phyloP scores from a whole-genome alignment of 2,329 filamentous ascomycete genomes.

The Pezicula neosporulosa region DNA sequence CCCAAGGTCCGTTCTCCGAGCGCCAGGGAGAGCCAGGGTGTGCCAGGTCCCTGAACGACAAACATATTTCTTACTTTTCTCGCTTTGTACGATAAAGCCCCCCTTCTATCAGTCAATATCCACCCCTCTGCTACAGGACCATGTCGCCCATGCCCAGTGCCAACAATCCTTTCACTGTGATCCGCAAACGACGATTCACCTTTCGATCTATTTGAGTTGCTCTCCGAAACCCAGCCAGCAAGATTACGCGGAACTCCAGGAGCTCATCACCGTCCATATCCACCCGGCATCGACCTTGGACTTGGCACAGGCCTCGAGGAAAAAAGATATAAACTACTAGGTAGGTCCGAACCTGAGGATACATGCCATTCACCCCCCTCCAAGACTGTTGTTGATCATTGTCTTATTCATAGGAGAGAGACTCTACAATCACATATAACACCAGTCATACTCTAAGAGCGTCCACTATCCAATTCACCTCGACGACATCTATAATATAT shows the following conservation, averaged over 20 bases:
- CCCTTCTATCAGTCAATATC: slow-evolving; percentile 7
- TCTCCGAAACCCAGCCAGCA: slow-evolving; percentile 5
- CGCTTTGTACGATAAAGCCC: slow-evolving; percentile 7
- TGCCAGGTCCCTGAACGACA: background rate
- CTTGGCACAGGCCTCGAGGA: slow-evolving; percentile 3
- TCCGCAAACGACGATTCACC: slow-evolving; percentile 27
- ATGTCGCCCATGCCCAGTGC: slow-evolving; percentile 15
- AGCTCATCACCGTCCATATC: slow-evolving; percentile 2
- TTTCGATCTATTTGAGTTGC: slow-evolving; percentile 25
- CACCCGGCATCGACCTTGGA: background rate
- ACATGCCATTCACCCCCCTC: background rate
- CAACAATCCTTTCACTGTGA: slow-evolving; percentile 21
- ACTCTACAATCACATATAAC: background rate
- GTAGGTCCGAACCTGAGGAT: slow-evolving; percentile 1
- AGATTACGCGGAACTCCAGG: slow-evolving; percentile 8
- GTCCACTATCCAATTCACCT: background rate
- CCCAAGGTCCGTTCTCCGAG: slow-evolving; percentile 1
- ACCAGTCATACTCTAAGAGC: background rate
- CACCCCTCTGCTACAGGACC: slow-evolving; percentile 20
- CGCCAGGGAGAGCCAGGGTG: background rate
- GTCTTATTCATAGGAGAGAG: background rate
- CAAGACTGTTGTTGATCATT: background rate
- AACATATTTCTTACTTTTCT: slow-evolving; percentile 3
- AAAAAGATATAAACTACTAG: slow-evolving; percentile 11
- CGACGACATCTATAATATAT: background rate